Evolutionary conservation across 73 alveolate species (phyloP).

Genomic region (Paramecium caudatum): DNA sequence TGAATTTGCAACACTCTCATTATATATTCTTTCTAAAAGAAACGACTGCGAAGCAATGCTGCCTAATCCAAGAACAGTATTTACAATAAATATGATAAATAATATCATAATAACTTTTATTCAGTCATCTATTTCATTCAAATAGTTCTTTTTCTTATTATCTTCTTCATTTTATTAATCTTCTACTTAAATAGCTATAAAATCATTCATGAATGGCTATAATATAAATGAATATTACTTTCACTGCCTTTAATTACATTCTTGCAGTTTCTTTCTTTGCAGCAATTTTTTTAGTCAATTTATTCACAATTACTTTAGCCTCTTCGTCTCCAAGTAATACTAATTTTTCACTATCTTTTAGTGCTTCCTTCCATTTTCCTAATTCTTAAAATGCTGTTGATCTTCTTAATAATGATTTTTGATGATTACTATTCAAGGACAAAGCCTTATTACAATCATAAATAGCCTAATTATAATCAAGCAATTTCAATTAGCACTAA

Average conservation of each 20-base stretch:
- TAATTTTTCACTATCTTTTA: neutral
- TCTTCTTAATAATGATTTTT: neutral
- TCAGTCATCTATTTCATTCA: conserved; percentile 47
- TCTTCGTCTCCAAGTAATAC: neutral
- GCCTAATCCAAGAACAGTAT: neutral
- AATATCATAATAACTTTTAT: neutral
- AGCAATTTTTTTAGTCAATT: neutral
- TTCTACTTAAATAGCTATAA: neutral
- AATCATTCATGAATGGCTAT: conserved; percentile 7
- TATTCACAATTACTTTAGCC: neutral
- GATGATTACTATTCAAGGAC: neutral
- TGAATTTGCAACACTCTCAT: neutral
- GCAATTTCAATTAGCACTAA: neutral
- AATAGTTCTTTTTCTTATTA: neutral
- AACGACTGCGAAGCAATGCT: neutral
- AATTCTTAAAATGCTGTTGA: neutral
- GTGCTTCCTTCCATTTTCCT: conserved; percentile 1
- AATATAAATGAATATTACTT: neutral
- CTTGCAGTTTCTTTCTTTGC: conserved; percentile 23
- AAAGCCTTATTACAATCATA: neutral
- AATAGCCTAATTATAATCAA: neutral
- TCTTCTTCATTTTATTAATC: conserved; percentile 38
- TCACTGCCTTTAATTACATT: neutral
- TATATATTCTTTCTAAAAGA: neutral
- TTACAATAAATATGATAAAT: neutral